Evolutionary conservation across 2,329 filamentous ascomycete genomes (phyloP).

Genomic region (Beauveria sp.): DNA sequence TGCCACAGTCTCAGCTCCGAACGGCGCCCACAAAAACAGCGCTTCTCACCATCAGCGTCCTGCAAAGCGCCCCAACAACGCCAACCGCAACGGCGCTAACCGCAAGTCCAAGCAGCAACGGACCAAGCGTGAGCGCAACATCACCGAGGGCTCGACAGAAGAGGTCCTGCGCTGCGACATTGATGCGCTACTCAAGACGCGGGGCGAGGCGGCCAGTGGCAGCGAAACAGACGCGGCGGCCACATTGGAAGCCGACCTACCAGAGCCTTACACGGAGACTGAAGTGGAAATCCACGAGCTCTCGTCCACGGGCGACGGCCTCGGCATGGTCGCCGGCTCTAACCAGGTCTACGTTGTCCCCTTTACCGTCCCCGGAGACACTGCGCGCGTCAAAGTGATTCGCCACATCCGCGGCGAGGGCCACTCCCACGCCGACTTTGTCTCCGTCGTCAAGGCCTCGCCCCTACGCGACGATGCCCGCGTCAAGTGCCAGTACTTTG

Average conservation of each 20-base stretch:
- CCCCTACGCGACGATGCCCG: conserved; percentile 68
- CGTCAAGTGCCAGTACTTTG: conserved; percentile 80
- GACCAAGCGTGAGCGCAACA: conserved; percentile 51
- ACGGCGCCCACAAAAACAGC: not conserved
- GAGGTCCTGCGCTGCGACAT: conserved; percentile 61
- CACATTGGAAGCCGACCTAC: conserved; percentile 31
- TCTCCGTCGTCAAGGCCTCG: conserved; percentile 68
- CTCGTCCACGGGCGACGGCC: conserved; percentile 86
- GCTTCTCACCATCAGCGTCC: not conserved
- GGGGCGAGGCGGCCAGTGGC: conserved; percentile 23
- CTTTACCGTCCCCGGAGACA: conserved; percentile 81
- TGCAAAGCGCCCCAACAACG: conserved; percentile 10
- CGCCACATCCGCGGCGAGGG: conserved; percentile 57
- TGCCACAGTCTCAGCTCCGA: not conserved
- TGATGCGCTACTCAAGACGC: conserved; percentile 41
- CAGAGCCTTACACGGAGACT: conserved; percentile 64
- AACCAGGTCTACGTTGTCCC: conserved; percentile 73
- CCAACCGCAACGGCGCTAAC: conserved; percentile 1
- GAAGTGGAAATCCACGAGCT: conserved; percentile 75
- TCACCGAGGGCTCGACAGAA: conserved; percentile 54
- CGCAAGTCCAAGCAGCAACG: conserved; percentile 37
- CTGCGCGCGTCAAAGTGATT: conserved; percentile 68
- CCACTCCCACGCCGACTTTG: conserved; percentile 74
- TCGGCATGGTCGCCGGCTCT: conserved; percentile 59
- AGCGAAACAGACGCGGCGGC: conserved; percentile 14